A percentile compares a stretch with the other conserved stretches of the same genome.
Conservation (phyloP, 23 red algal species). For the Gracilaria caudata region DNA sequence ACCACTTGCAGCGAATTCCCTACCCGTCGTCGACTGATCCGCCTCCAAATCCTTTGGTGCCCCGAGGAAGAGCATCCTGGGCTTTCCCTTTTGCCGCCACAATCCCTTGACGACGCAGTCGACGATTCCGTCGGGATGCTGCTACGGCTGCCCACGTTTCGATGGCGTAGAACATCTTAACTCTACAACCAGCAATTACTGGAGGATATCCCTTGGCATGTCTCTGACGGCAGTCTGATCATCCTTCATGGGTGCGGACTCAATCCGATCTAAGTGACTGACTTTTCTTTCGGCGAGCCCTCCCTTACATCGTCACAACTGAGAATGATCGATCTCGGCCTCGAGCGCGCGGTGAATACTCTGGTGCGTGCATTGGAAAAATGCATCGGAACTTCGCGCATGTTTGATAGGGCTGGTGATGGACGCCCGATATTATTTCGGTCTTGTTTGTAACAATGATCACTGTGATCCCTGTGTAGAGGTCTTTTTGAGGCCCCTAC, state of each 20-base stretch:
- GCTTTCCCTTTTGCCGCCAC: neutral
- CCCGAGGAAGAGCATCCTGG: conserved; percentile 2
- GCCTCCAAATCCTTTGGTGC: conserved; percentile 13
- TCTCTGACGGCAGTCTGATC: neutral
- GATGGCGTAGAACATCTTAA: neutral
- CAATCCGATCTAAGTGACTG: neutral
- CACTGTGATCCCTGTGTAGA: too few relatives aligned
- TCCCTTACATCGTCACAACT: neutral
- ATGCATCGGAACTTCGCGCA: neutral
- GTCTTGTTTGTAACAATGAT: neutral
- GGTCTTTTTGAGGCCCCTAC: too few relatives aligned
- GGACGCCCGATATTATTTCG: conserved; percentile 2
- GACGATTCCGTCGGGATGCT: neutral
- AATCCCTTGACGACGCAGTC: neutral
- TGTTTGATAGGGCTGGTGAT: neutral
- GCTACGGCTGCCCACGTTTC: neutral
- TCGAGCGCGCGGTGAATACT: neutral
- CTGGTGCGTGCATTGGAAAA: neutral
- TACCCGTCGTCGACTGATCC: neutral
- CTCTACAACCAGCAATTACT: neutral
- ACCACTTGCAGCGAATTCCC: neutral
- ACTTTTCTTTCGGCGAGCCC: neutral
- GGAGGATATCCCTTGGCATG: neutral
- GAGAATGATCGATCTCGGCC: neutral
- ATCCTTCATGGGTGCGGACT: neutral